phyloP scores from a whole-genome alignment of 1,284 basidiomycete genomes.

The Sanghuangporus sanghuang region DNA sequence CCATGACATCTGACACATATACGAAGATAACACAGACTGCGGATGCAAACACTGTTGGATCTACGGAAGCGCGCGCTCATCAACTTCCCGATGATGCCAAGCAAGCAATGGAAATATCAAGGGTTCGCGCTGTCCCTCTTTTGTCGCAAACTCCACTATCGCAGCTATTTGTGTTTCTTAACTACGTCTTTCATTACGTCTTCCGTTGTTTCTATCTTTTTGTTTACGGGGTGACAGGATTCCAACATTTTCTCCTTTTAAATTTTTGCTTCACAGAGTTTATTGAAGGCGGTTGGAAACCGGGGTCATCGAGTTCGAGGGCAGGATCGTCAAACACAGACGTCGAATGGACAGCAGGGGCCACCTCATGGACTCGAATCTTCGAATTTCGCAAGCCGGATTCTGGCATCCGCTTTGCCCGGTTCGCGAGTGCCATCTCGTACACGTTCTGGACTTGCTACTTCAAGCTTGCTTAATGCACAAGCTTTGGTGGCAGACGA shows the following conservation, averaged over 20 bases:
- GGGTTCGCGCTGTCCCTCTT: constrained; percentile 15
- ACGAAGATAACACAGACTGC: not conserved
- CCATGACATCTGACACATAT: not conserved
- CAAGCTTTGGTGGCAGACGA: not conserved
- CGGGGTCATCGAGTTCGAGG: not conserved
- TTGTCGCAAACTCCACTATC: not conserved
- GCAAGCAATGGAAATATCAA: constrained; percentile 7
- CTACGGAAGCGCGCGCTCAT: not conserved
- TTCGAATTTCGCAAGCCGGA: not conserved
- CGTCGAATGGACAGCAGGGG: not conserved
- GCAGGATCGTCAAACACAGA: not conserved
- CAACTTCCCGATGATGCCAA: not conserved
- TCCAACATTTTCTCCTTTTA: not conserved
- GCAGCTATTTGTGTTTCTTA: not conserved
- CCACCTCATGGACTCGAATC: not conserved
- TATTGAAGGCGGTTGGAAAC: not conserved
- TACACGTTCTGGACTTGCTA: too few relatives aligned
- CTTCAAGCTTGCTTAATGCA: too few relatives aligned
- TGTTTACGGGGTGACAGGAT: not conserved
- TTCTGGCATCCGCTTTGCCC: not conserved
- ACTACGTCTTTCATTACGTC: not conserved
- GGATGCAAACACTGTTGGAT: not conserved
- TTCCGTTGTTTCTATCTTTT: not conserved
- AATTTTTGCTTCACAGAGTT: constrained; percentile 5
- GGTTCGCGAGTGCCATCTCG: not conserved